Percentiles rank a stretch among this genome's conserved stretches.
Conservation (phyloP, 768 basidiomycete species). For the Pisolithus orientalis region DNA sequence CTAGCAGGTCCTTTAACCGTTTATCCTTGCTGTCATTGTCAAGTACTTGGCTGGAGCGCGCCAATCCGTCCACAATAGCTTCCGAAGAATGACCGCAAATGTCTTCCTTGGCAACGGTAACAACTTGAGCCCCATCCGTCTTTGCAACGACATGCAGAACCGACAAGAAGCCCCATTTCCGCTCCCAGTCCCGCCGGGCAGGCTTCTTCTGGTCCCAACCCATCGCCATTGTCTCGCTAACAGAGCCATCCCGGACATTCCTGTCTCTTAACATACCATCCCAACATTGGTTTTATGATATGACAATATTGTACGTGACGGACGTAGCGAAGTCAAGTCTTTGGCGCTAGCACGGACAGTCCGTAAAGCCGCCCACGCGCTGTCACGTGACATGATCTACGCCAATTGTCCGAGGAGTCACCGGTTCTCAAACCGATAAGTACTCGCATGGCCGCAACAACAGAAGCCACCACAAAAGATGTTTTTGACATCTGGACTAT, state of each 20-base stretch:
- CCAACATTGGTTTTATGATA: no score
- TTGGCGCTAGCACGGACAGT: not conserved
- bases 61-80: not conserved
- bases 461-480: not conserved
- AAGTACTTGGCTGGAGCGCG: not conserved
- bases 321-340: not conserved
- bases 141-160: not conserved
- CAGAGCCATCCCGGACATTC: not conserved
- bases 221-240: not conserved
- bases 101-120: conserved; percentile 21
- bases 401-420: not conserved
- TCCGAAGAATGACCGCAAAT: conserved; percentile 2
- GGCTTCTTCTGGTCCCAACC: not conserved
- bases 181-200: not conserved
- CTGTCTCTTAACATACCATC: no score
- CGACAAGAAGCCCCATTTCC: not conserved
- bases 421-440: not conserved
- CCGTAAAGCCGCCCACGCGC: not conserved
- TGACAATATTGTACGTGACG: not conserved
- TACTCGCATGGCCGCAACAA: not conserved
- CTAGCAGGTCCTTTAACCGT: not conserved
- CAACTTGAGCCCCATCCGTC: not conserved
- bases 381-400: conserved; percentile 16
- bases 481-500: conserved; percentile 43
- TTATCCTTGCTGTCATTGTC: not conserved